Percentiles rank a stretch among this genome's conserved stretches.
Evolutionary conservation across 441 rosid species (phyloP).

Genomic region (Croton laevigatus): DNA sequence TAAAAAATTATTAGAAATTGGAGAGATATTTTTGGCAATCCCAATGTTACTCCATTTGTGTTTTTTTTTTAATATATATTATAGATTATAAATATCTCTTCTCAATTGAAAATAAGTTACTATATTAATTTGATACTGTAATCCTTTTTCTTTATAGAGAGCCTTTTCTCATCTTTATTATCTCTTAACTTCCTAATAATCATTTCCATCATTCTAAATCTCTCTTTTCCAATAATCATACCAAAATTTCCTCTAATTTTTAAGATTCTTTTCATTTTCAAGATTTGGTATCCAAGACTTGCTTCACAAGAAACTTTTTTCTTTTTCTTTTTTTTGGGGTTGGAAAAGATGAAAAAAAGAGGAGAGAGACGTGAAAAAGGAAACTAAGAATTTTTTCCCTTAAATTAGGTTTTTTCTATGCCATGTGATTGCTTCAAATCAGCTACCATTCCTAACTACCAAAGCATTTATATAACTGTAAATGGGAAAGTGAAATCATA

Average conservation of each 20-base stretch:
- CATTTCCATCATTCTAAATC: constrained; percentile 25
- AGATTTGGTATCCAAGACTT: constrained; percentile 19
- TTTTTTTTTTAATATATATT: too few relatives aligned
- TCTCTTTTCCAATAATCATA: constrained; percentile 20
- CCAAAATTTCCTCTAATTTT: constrained; percentile 7
- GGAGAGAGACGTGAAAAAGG: constrained; percentile 23
- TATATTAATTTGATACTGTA: background rate
- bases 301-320: constrained; percentile 25
- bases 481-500: background rate
- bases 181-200: constrained; percentile 19
- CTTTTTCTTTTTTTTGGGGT: background rate
- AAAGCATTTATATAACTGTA: background rate
- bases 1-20: too few relatives aligned
- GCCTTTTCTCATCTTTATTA: background rate
- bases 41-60: too few relatives aligned
- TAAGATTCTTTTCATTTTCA: background rate
- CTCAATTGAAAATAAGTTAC: constrained; percentile 6
- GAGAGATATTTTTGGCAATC: too few relatives aligned
- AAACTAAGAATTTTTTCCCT: constrained; percentile 6
- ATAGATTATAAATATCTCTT: background rate
- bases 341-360: background rate
- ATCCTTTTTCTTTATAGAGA: background rate
- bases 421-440: constrained; percentile 46
- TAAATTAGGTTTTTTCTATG: constrained; percentile 17
- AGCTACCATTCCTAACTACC: constrained; percentile 67